Evolutionary conservation across 2,329 filamentous ascomycete genomes (phyloP).

Genomic region (Dothideomycetes sp.): DNA sequence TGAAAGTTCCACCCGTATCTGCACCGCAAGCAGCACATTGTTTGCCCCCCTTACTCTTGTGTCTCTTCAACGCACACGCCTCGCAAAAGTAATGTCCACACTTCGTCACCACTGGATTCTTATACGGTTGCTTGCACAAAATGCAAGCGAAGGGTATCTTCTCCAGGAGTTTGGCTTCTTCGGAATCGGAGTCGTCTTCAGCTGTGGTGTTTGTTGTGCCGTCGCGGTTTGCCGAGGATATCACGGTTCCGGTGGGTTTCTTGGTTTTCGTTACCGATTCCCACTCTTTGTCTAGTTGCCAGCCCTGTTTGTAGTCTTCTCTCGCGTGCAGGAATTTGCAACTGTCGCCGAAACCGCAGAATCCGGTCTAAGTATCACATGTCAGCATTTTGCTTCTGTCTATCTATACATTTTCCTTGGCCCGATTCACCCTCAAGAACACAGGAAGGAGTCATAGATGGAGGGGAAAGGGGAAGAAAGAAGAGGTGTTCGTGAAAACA

Average conservation of each 20-base stretch:
- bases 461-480: neutral
- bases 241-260: slow-evolving; percentile 36
- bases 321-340: slow-evolving; percentile 75
- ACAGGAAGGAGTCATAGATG: no score
- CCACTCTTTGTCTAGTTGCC: slow-evolving; percentile 94
- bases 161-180: slow-evolving; percentile 64
- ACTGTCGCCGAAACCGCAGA: slow-evolving; percentile 63
- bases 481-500: slow-evolving; percentile 30
- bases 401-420: no score
- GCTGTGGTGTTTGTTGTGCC: slow-evolving; percentile 39
- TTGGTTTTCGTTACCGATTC: slow-evolving; percentile 61
- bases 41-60: slow-evolving; percentile 68
- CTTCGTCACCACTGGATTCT: slow-evolving; percentile 71
- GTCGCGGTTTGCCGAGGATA: slow-evolving; percentile 50
- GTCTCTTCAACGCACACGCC: slow-evolving; percentile 74
- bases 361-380: no score
- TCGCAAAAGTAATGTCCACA: slow-evolving; percentile 97
- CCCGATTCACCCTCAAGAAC: no score
- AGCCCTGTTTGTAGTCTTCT: slow-evolving; percentile 79
- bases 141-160: slow-evolving; percentile 85
- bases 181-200: slow-evolving; percentile 41
- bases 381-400: neutral
- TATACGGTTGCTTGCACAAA: slow-evolving; percentile 73
- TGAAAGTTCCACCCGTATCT: slow-evolving; percentile 84
- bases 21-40: slow-evolving; percentile 77